Base-by-base conservation (phyloP, 768 basidiomycete species). In the Trametes cubensis region DNA sequence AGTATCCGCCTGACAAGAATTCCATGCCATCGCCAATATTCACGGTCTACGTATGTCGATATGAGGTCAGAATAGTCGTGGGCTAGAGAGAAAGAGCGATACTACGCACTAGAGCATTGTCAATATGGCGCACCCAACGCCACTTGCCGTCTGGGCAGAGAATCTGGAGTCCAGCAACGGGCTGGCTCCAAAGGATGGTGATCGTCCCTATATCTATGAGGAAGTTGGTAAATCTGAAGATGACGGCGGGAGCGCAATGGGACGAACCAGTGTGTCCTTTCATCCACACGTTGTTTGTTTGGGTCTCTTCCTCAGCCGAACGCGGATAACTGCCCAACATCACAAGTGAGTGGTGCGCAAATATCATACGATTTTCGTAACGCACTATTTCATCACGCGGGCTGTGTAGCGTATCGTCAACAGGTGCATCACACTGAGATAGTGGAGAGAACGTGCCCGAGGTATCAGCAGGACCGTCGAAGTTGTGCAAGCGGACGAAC, bases 11-110 rank as follows among this genome's bases (percentile, higher is more conserved):
- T 1, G 83, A 84, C 21, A 87, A 76, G 66, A 86, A 84, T 54
- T 86, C 81, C 63, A 88, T 68, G 0, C 80, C 79, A 60, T 87
- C 86, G 6, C 85, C 86, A 0, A 82, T 78, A 54, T 87, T 87
- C 50, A 88, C 53, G 2, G 63, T 62, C 61, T 63, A 14, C 6
- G n/a, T 7, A 20, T 39, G 41, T 15, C 23, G 7, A 18, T 21
- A 13, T 39, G 46, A 15, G 8, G 10, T 17, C 14, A 25, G 20
- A 6, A 25, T 28, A 3, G 7, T 28, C 28, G 7, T 28, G 28
- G 28, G 28, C 7, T 4, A 28, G 7, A 28, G 28, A 28, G 28
- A 13, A 15, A 64, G 18, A 26, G 23, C 14, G 5, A 2, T 6
- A 21, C 49, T 76, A 40, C 46, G 47, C 60, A 85, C 85, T 26